phyloP scores from a whole-genome alignment of 2,329 filamentous ascomycete species.

The Sclerotinia spermophila region DNA sequence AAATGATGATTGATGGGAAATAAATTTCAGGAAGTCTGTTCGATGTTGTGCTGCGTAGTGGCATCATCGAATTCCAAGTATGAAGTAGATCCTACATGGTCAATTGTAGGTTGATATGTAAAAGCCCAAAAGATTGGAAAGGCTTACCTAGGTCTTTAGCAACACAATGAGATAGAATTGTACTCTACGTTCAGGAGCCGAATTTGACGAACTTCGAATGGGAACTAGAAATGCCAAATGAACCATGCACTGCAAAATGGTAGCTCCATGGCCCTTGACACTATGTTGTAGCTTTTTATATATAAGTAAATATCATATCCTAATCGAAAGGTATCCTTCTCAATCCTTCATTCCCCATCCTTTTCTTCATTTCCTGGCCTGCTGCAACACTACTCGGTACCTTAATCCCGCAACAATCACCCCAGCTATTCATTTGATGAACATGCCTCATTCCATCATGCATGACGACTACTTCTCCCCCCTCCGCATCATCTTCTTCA shows the following conservation, averaged over 20 bases:
- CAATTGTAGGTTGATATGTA: background rate
- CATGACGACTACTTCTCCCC: constrained; percentile 60
- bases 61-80: background rate
- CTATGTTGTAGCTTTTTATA: background rate
- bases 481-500: constrained; percentile 49
- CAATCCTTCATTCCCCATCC: constrained; percentile 55
- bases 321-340: constrained; percentile 81
- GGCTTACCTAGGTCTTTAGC: background rate
- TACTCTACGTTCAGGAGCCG: background rate
- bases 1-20: no score
- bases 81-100: background rate
- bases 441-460: constrained; percentile 65
- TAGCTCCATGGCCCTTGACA: background rate
- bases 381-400: constrained; percentile 93
- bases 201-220: background rate
- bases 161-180: background rate
- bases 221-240: background rate
- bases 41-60: background rate
- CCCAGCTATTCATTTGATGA: constrained; percentile 74
- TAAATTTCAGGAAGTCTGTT: background rate
- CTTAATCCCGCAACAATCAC: constrained; percentile 96
- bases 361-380: constrained; percentile 82
- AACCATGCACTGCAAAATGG: background rate
- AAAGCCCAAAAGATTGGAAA: background rate
- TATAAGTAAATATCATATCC: background rate